phyloP scores from a whole-genome alignment of 371 early-diverging fungal genomes.

The Syncephalastrum contaminatum region DNA sequence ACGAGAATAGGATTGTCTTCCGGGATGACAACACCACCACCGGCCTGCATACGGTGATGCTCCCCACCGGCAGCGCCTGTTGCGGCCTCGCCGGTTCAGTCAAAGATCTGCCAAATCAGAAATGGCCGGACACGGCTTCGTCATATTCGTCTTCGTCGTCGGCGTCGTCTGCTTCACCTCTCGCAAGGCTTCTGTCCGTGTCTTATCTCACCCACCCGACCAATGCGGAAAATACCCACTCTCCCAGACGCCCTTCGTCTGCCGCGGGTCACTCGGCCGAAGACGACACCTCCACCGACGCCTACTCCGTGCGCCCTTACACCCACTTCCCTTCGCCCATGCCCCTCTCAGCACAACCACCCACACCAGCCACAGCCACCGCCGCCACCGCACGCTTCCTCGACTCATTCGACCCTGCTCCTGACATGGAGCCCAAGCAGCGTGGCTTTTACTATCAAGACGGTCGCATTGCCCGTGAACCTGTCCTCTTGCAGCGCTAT shows the following conservation, averaged over 20 bases:
- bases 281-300: conserved; percentile 25
- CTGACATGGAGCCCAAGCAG: conserved; percentile 39
- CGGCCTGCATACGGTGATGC: conserved; percentile 25
- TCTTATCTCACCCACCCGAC: conserved; percentile 28
- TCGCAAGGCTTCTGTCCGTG: conserved; percentile 29
- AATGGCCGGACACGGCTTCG: conserved; percentile 24
- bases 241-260: not conserved
- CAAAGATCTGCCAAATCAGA: conserved; percentile 13
- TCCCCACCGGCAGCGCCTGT: conserved; percentile 27
- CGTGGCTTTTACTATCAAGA: conserved; percentile 49
- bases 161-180: conserved; percentile 11
- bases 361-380: conserved; percentile 4
- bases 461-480: conserved; percentile 41
- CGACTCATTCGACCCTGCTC: not conserved
- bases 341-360: conserved; percentile 8
- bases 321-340: conserved; percentile 30
- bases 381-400: not conserved
- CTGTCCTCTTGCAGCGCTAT: conserved; percentile 37
- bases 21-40: conserved; percentile 18
- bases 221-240: conserved; percentile 9
- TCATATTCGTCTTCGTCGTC: conserved; percentile 13
- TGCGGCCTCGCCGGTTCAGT: conserved; percentile 8
- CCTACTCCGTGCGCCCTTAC: conserved; percentile 33
- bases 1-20: conserved; percentile 39
- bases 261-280: conserved; percentile 5